phyloP scores from a whole-genome alignment of 1,139 yeast species.

The Candida sp. region DNA sequence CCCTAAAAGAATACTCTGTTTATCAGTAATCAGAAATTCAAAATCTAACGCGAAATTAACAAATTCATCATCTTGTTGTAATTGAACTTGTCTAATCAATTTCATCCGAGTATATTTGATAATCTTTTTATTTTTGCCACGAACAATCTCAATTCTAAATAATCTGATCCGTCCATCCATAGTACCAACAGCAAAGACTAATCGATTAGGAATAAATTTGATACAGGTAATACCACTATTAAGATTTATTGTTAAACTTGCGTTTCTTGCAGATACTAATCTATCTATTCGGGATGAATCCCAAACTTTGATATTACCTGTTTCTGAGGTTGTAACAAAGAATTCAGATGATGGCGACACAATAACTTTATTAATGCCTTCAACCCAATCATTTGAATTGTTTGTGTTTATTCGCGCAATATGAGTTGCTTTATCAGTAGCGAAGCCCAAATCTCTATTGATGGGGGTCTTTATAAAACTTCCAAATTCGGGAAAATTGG shows the following conservation, averaged over 20 bases:
- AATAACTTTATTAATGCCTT: conserved; percentile 51
- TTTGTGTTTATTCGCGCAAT: conserved; percentile 49
- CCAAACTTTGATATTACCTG: conserved; percentile 77
- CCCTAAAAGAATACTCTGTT: conserved; percentile 32
- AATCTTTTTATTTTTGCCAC: conserved; percentile 33
- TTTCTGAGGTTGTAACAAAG: conserved; percentile 75
- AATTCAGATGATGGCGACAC: conserved; percentile 62
- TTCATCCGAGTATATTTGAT: conserved; percentile 31
- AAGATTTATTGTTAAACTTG: conserved; percentile 49
- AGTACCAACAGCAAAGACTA: conserved; percentile 67
- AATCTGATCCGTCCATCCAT: conserved; percentile 61
- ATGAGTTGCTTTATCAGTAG: conserved; percentile 43
- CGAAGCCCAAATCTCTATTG: neutral
- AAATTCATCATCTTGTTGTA: conserved; percentile 17
- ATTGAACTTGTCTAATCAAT: conserved; percentile 40
- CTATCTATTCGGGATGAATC: conserved; percentile 64
- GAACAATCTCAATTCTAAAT: conserved; percentile 50
- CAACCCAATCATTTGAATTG: conserved; percentile 17
- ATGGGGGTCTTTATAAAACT: neutral
- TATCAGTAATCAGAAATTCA: conserved; percentile 24
- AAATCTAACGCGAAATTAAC: conserved; percentile 43
- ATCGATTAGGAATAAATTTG: conserved; percentile 54
- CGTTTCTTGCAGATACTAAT: conserved; percentile 54
- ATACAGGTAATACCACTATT: conserved; percentile 47
- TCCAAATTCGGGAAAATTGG: conserved; percentile 63